These are phyloP conservation scores for Coriolopsis trogii DNA, from an alignment of 1,284 basidiomycete genomes.

Conservation along the genomic window DNA sequence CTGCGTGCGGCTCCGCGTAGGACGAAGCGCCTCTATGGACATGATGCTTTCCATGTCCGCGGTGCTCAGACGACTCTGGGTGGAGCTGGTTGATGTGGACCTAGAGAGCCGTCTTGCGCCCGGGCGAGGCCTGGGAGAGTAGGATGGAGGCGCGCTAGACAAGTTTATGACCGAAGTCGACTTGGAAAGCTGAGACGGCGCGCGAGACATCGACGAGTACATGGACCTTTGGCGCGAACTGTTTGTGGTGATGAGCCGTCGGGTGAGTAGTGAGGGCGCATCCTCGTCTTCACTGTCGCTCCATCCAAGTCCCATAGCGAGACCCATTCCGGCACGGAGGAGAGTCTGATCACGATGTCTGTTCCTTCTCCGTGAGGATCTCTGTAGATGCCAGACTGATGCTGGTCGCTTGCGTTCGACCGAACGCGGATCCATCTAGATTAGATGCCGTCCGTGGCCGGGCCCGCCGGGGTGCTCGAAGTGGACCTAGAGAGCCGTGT, in stretches of 20 bases:
- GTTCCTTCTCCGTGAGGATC: constrained; percentile 59
- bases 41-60: constrained; percentile 18
- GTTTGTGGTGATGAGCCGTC: constrained; percentile 61
- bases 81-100: constrained; percentile 21
- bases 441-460: constrained; percentile 17
- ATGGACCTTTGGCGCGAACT: constrained; percentile 46
- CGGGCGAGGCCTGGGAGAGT: constrained; percentile 5
- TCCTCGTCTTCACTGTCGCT: constrained; percentile 86
- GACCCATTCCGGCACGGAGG: constrained; percentile 69
- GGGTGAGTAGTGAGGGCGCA: constrained; percentile 73
- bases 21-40: constrained; percentile 1
- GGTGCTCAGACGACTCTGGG: constrained; percentile 11
- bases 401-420: too few species aligned
- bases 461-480: constrained; percentile 13
- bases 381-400: constrained; percentile 54
- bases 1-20: constrained; percentile 17
- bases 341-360: constrained; percentile 75
- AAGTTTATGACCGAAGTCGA: constrained; percentile 16
- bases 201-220: constrained; percentile 14
- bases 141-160: constrained; percentile 14
- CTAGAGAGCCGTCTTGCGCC: constrained; percentile 12
- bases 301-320: constrained; percentile 86
- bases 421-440: too few species aligned
- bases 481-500: constrained; percentile 19
- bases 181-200: constrained; percentile 24